Conservation (phyloP, 2,329 filamentous ascomycete species). For the Xylaria sp. region DNA sequence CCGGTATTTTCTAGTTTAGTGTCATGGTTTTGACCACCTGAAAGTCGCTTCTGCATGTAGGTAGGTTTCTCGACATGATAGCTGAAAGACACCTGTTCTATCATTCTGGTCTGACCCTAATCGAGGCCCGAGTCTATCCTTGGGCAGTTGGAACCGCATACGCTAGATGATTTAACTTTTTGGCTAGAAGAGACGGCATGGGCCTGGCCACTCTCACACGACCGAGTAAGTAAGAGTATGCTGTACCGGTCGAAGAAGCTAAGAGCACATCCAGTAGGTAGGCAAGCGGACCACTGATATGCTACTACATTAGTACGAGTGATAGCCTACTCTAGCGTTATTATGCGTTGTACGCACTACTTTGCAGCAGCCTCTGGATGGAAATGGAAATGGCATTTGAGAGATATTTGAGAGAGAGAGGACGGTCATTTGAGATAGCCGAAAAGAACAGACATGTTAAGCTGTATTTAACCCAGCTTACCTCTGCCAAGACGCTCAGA, state of each 20-base stretch:
- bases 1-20: background rate
- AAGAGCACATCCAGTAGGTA: too few relatives aligned
- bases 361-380: background rate
- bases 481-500: slow-evolving; percentile 25
- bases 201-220: background rate
- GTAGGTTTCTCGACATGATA: slow-evolving; percentile 14
- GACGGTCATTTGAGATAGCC: background rate
- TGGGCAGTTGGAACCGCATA: background rate
- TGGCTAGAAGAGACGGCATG: background rate
- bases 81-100: slow-evolving; percentile 17
- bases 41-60: slow-evolving; percentile 11
- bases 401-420: background rate
- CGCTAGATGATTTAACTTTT: background rate
- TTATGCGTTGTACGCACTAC: background rate
- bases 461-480: slow-evolving; percentile 23
- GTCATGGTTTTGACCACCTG: slow-evolving; percentile 12
- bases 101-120: background rate
- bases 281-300: background rate
- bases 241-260: slow-evolving; percentile 14
- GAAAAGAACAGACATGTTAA: background rate
- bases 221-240: too few relatives aligned
- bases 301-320: slow-evolving; percentile 14
- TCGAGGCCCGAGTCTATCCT: slow-evolving; percentile 7
- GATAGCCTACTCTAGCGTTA: slow-evolving; percentile 9
- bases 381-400: too few relatives aligned